A percentile compares a stretch with the other conserved stretches of the same genome.
Conservation (phyloP, 2,329 filamentous ascomycete species). For the Venturia oleaginea region DNA sequence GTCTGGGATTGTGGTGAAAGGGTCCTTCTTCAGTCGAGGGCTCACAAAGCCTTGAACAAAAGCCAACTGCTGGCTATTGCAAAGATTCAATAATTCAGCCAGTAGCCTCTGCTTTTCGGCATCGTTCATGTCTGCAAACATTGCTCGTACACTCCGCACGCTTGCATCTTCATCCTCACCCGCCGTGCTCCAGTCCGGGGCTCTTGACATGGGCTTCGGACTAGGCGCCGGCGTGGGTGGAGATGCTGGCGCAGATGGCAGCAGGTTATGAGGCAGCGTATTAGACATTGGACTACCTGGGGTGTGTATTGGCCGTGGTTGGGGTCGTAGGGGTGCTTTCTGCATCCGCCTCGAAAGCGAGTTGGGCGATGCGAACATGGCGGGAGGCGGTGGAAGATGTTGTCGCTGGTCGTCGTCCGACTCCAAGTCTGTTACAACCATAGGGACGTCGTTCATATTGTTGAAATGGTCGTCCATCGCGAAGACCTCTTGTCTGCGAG, state of each 20-base stretch:
- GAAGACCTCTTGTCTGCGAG: neutral
- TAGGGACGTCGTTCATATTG: slow-evolving; percentile 19
- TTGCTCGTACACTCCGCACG: slow-evolving; percentile 65
- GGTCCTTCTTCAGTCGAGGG: slow-evolving; percentile 89
- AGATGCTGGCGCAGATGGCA: slow-evolving; percentile 55
- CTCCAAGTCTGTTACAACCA: slow-evolving; percentile 20
- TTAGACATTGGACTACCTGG: slow-evolving; percentile 40
- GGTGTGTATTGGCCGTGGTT: slow-evolving; percentile 39
- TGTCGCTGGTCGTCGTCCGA: slow-evolving; percentile 22
- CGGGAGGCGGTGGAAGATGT: slow-evolving; percentile 32
- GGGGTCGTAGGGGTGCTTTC: slow-evolving; percentile 30
- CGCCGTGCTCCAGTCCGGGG: slow-evolving; percentile 67
- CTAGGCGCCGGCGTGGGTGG: slow-evolving; percentile 60
- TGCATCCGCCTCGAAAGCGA: slow-evolving; percentile 24
- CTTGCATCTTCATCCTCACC: slow-evolving; percentile 77
- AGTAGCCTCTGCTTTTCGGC: slow-evolving; percentile 72
- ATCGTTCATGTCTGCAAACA: slow-evolving; percentile 70
- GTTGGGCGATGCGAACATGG: slow-evolving; percentile 28
- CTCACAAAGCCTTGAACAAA: slow-evolving; percentile 96
- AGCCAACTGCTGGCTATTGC: slow-evolving; percentile 88
- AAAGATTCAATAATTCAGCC: slow-evolving; percentile 83
- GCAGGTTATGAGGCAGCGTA: slow-evolving; percentile 49
- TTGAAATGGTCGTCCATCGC: slow-evolving; percentile 23
- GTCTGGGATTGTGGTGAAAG: slow-evolving; percentile 83
- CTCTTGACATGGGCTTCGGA: slow-evolving; percentile 53